Base-by-base conservation (phyloP, 1,284 basidiomycete genomes). In the Ustilago curta region DNA sequence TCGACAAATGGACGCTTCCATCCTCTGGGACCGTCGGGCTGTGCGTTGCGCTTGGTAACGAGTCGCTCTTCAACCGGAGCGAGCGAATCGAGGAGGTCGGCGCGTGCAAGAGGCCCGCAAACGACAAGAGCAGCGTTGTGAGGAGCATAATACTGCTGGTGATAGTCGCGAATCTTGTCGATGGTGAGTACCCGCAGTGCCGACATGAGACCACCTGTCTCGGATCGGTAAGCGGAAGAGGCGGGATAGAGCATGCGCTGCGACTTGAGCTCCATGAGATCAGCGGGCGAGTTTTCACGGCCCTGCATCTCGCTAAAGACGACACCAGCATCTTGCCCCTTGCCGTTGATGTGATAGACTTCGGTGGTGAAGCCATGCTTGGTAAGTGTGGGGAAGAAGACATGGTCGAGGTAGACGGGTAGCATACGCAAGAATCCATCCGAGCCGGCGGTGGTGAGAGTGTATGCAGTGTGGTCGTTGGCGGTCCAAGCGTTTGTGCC, bases 1-100 rank as follows among this genome's bases (percentile, higher is more conserved):
- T 98, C 95, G 21, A 98, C 80, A 82, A 99, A 99, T 0, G 97
- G 97, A 14, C 96, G 90, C 78, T 92, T 93, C 95, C 95, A 99
- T 11, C 91, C 93, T 2, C 87, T 78, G 1, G 96, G 88, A 0
- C 93, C 87, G 87, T 81, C 92, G 90, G n/a, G 89, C 91, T 54
- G 87, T 12, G 76, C 77, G 11, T 65, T 45, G 40, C 70, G 69
- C 47, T 80, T 70, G 31, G 49, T 67, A 45, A 78, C 53, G 7
- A 84, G 69, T n/a, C 75, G 65, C 57, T 83, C 64, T 25, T 84
- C 83, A 49, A 81, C 72, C 16, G 63, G 55, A 4, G 65, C 70
- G 91, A 51, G 96, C 87, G 52, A 94, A 91, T 63, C 90, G 87
- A 89, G 80, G 73, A 88, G 72, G 81, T 84, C 85, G 70, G 73